Conservation (phyloP, 2,329 filamentous ascomycete genomes). For the Penicillium psychrosexuale region DNA sequence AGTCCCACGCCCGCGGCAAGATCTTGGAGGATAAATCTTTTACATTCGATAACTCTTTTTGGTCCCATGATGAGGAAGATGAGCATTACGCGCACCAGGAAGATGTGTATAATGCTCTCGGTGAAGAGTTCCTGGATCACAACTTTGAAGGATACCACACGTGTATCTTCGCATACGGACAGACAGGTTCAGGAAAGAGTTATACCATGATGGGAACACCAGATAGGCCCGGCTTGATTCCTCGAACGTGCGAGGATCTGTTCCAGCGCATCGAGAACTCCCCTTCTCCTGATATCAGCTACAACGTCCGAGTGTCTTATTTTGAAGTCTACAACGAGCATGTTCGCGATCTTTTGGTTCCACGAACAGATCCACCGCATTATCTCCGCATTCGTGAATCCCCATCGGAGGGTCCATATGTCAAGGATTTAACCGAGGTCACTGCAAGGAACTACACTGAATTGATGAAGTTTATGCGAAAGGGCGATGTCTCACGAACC, state of each 20-base stretch:
- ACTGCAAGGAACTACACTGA: constrained; percentile 84
- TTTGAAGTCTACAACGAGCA: constrained; percentile 99
- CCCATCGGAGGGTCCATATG: constrained; percentile 89
- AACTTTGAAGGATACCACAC: constrained; percentile 99
- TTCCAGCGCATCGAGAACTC: constrained; percentile 88
- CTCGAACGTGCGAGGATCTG: constrained; percentile 89
- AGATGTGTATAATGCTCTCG: constrained; percentile 89
- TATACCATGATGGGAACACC: constrained; percentile 95
- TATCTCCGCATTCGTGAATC: constrained; percentile 98
- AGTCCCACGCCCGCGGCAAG: constrained; percentile 64
- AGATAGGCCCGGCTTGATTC: constrained; percentile 86
- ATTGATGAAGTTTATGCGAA: constrained; percentile 85
- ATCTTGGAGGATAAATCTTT: constrained; percentile 84
- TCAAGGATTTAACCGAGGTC: constrained; percentile 92
- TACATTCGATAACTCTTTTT: constrained; percentile 97
- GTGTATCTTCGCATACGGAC: constrained; percentile 97
- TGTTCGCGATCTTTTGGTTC: constrained; percentile 86
- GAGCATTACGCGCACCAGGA: constrained; percentile 87
- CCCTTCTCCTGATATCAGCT: constrained; percentile 86
- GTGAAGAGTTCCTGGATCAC: constrained; percentile 96
- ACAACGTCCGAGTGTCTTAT: constrained; percentile 95
- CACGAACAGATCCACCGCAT: constrained; percentile 73
- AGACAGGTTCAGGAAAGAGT: constrained; percentile 95
- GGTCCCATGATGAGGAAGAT: constrained; percentile 80
- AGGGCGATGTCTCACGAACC: constrained; percentile 82